phyloP scores from a whole-genome alignment of 2,329 filamentous ascomycete species.

The Alternaria metachromatica region DNA sequence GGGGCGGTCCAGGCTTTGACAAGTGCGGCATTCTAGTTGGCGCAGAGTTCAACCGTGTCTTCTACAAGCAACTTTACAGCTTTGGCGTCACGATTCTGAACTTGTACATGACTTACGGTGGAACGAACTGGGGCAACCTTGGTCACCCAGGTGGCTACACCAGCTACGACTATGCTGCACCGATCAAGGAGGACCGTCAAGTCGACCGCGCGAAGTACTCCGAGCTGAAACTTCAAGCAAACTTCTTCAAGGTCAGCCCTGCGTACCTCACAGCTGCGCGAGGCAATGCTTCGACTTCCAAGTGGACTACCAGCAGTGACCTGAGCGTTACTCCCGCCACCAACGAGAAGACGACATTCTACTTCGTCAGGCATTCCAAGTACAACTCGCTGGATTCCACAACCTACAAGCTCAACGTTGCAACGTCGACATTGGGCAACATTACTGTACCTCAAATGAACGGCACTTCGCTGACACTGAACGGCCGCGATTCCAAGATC shows the following conservation, averaged over 20 bases:
- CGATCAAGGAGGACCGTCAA: constrained; percentile 72
- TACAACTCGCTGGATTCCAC: constrained; percentile 66
- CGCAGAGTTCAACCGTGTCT: constrained; percentile 77
- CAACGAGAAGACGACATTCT: constrained; percentile 66
- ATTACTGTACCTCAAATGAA: constrained; percentile 66
- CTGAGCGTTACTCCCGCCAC: constrained; percentile 69
- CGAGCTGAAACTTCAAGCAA: constrained; percentile 77
- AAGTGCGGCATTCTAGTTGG: constrained; percentile 71
- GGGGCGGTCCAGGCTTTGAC: constrained; percentile 74
- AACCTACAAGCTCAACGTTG: constrained; percentile 68
- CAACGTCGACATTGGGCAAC: constrained; percentile 62
- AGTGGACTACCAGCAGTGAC: constrained; percentile 50
- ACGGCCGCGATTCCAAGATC: constrained; percentile 70
- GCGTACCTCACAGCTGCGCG: constrained; percentile 65
- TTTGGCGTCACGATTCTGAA: constrained; percentile 73
- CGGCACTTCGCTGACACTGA: constrained; percentile 61
- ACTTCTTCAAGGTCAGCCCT: constrained; percentile 76
- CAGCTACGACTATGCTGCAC: constrained; percentile 66
- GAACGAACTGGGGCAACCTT: constrained; percentile 79
- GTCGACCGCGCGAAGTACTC: constrained; percentile 78
- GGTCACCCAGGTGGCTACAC: constrained; percentile 66
- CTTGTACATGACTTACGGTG: constrained; percentile 79
- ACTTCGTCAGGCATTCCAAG: constrained; percentile 68
- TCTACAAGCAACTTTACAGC: constrained; percentile 77
- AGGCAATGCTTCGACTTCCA: constrained; percentile 37